Evolutionary conservation across 306 rosid species (phyloP).

Genomic region (Pyrus communis): DNA sequence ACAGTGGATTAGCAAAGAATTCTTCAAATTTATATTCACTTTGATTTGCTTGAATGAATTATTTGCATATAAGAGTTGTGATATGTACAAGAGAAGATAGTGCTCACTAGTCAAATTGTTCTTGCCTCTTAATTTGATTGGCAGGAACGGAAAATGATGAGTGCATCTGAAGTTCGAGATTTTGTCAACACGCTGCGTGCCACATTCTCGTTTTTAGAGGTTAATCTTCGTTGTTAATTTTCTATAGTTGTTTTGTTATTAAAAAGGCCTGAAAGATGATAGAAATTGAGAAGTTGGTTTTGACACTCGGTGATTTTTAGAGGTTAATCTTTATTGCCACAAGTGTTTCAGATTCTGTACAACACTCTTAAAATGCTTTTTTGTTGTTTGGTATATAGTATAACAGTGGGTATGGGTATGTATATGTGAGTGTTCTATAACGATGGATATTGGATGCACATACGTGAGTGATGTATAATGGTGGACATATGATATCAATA

Average conservation of each 20-base stretch:
- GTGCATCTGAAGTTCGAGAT: constrained; percentile 40
- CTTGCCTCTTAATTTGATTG: constrained; percentile 23
- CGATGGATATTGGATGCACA: neutral
- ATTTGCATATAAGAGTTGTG: neutral
- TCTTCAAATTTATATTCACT: neutral
- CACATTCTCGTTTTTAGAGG: constrained; percentile 70
- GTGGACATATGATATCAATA: neutral
- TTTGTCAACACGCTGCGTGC: constrained; percentile 68
- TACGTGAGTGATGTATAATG: neutral
- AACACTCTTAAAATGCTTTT: neutral
- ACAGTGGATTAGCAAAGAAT: neutral
- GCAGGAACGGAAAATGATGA: constrained; percentile 77
- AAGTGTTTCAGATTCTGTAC: neutral
- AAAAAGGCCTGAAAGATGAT: constrained; percentile 4
- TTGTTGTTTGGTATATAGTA: neutral
- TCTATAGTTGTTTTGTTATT: constrained; percentile 6
- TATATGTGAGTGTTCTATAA: too few species aligned
- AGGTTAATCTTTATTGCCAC: neutral
- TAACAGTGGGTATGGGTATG: neutral
- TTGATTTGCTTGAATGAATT: neutral
- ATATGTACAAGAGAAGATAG: neutral
- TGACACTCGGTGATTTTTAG: neutral
- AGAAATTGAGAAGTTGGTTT: neutral
- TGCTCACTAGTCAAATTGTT: neutral
- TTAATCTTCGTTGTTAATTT: constrained; percentile 22